Evolutionary conservation across 371 early-diverging fungal genomes (phyloP).

Genomic region (Fennellomyces sp.): DNA sequence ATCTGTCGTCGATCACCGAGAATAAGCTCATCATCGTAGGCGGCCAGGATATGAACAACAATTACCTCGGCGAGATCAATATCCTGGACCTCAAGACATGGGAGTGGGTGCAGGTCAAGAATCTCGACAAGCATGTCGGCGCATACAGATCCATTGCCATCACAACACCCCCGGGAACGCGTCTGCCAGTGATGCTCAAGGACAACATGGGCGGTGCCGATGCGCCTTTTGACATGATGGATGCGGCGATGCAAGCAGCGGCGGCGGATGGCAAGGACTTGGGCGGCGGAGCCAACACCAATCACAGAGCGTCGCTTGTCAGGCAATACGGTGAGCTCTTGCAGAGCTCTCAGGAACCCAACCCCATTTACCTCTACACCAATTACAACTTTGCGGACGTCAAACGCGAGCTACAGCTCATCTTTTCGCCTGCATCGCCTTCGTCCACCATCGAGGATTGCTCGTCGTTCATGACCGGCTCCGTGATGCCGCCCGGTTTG

Average conservation of each 20-base stretch:
- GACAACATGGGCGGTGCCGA: not conserved
- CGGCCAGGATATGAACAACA: constrained; percentile 78
- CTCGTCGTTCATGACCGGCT: constrained; percentile 60
- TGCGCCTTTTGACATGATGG: not conserved
- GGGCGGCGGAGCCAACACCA: not conserved
- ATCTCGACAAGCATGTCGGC: constrained; percentile 69
- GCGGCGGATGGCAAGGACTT: not conserved
- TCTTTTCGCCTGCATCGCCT: constrained; percentile 46
- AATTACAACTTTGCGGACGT: constrained; percentile 82
- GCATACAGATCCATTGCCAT: constrained; percentile 79
- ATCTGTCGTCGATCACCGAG: constrained; percentile 60
- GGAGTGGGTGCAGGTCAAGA: constrained; percentile 66
- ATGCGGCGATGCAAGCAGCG: not conserved
- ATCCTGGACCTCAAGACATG: constrained; percentile 67
- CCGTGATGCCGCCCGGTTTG: constrained; percentile 71
- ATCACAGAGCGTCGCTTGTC: constrained; percentile 11
- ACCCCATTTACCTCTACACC: constrained; percentile 69
- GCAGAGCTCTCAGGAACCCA: constrained; percentile 14
- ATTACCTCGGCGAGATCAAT: constrained; percentile 77
- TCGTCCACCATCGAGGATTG: constrained; percentile 54
- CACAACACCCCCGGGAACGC: constrained; percentile 29
- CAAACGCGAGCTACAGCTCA: constrained; percentile 71
- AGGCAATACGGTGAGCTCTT: constrained; percentile 12
- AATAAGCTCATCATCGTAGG: constrained; percentile 72
- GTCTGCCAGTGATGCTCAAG: constrained; percentile 22